Base-by-base conservation (phyloP, 2,329 filamentous ascomycete species). In the Fusarium coicis region DNA sequence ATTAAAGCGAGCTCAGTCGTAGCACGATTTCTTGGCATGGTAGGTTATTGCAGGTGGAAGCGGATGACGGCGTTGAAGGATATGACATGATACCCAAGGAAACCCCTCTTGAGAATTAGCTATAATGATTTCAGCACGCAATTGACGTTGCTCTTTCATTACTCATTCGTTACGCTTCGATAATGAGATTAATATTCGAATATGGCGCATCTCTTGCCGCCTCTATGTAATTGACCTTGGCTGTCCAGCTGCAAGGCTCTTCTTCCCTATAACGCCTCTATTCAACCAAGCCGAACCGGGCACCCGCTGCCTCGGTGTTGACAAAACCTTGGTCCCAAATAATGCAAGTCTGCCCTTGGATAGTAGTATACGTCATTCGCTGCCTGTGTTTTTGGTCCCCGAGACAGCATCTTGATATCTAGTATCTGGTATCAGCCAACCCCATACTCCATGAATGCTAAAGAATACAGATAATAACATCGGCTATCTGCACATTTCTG, bases 41-140 rank as follows among this genome's bases (percentile, higher is more conserved):
- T 23, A 40, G 62, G 39, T 52, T 57, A 36, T 34, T 37, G 30
- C 34, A 30, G 37, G 26, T 39, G 39, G 30, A 37, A 30, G 15
- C 30, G 19, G 36, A 26, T n/a, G 49, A 39, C 44, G 66, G 72
- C 67, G 73, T 56, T 70, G 63, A 70, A 73, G 73, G 72, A 70
- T 64, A 70, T 73, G 76, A 77, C 77, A 72, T 76, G 77, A 79
- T 79, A 79, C 78, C 77, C 77, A 70, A 65, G 73, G 76, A 73
- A 76, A 75, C 43, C 42, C 32, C 30, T 50, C 59, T 74, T 46
- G 23, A 59, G 42, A 53, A 47, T 52, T 74, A 52, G 34, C 37
- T 70, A 50, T 42, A 30, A 49, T 44, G 43, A 18, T 66, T 46
- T 42, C 21, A 57, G 12, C 19, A 40, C 16, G 30, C 32, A 32